phyloP scores from a whole-genome alignment of 106 monocot genomes.

The Dioscorea zingiberensis region DNA sequence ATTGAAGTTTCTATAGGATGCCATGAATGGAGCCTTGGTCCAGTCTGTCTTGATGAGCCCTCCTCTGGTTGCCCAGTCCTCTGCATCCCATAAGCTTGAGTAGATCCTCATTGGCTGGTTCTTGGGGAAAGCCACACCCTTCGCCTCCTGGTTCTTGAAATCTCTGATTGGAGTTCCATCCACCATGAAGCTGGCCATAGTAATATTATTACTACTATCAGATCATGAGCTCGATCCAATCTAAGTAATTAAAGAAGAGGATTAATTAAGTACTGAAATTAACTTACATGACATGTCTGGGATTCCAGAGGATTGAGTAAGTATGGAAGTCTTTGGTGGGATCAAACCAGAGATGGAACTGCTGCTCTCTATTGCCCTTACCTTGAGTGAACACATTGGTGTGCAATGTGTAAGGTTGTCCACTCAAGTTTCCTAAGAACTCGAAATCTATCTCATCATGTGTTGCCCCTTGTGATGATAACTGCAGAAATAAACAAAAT shows the following conservation, averaged over 20 bases:
- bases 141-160: constrained; percentile 7
- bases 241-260: too few species aligned
- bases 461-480: constrained; percentile 1
- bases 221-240: too few species aligned
- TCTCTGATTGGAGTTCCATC: constrained; percentile 16
- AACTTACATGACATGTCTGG: constrained; percentile 9
- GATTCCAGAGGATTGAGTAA: constrained; percentile 11
- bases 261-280: too few species aligned
- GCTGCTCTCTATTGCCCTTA: constrained; percentile 17
- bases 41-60: constrained; percentile 64
- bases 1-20: constrained; percentile 34
- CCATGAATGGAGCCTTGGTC: constrained; percentile 40
- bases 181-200: constrained; percentile 15
- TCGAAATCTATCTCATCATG: constrained; percentile 21
- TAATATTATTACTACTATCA: too few species aligned
- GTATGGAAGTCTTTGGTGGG: constrained; percentile 14
- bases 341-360: constrained; percentile 17
- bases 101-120: constrained; percentile 13
- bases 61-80: constrained; percentile 41
- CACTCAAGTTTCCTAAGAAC: constrained; percentile 10
- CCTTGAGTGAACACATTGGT: constrained; percentile 13
- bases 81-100: constrained; percentile 10
- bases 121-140: constrained; percentile 2
- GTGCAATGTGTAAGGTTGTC: constrained; percentile 8
- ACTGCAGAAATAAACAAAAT: constrained; percentile 1